Base-by-base conservation (phyloP, 208 protist genomes). In the Trypanosoma brucei region DNA sequence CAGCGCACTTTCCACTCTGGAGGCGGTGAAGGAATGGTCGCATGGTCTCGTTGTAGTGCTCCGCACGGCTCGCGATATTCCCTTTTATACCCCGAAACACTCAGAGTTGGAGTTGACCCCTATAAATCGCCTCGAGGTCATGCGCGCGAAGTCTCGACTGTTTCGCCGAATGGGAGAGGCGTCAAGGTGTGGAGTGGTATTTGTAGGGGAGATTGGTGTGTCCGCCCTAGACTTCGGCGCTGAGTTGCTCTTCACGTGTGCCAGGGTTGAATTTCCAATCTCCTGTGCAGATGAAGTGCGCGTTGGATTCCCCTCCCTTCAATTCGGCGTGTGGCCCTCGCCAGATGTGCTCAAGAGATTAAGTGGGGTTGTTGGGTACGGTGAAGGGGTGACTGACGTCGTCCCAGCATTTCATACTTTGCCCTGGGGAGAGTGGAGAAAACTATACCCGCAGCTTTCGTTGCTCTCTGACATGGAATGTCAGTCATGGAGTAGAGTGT, bases 161-260 rank as follows among this genome's bases (percentile, higher is more conserved):
- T 70, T 84, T 52, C 61, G 58, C 2, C 72, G 78, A 1, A 55
- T 84, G 46, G 31, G 44, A 39, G 59, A 60, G 34, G 60, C 71
- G 8, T 49, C 63, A 30, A 22, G 44, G 46, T 40, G 49, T 5
- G 78, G 78, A 0, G 56, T 70, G 44, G 65, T 55, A 6, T 67
- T 79, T 30, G 67, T 13, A 11, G 72, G 69, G 35, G 54, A 74
- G 36, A 48, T 70, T 38, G 50, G 40, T 58, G 62, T 35, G 1
- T 57, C 71, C 51, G 69, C 66, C 14, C 37, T 68, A 33, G 75
- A 78, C 42, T 57, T 78, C 52, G 75, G 65, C 11, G 75, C 75
- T 3, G 79, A 81, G 60, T 35, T 81, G n/a, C 50, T 79, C 14
- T 68, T 81, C 37, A 74, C 72, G 61, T 75, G 69, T 45, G 52